Evolutionary conservation across 768 basidiomycete genomes (phyloP).

Genomic region (Boletellus ananas): DNA sequence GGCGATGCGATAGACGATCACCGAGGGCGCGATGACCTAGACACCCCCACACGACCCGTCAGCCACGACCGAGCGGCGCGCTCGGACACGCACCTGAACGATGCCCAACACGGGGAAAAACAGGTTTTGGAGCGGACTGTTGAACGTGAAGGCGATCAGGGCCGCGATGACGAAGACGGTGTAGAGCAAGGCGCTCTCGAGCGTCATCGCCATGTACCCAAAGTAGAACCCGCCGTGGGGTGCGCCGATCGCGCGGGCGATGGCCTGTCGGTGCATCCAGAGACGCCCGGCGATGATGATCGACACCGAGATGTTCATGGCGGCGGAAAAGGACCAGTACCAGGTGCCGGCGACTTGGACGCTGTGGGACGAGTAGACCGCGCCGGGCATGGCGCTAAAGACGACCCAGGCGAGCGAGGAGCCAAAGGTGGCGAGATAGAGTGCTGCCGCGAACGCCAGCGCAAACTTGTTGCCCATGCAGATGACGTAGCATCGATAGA

Average conservation of each 20-base stretch:
- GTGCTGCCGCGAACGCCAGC: neutral
- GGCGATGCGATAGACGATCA: conserved; percentile 23
- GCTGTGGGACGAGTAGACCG: conserved; percentile 12
- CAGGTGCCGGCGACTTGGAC: conserved; percentile 14
- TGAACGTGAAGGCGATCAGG: conserved; percentile 12
- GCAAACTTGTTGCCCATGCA: conserved; percentile 7
- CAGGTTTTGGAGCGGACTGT: conserved; percentile 22
- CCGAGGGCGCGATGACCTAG: conserved; percentile 11
- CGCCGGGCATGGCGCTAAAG: conserved; percentile 10
- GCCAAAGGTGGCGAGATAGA: conserved; percentile 18
- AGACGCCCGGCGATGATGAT: conserved; percentile 13
- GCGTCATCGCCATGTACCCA: conserved; percentile 24
- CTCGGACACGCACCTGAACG: conserved; percentile 13
- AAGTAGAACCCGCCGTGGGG: conserved; percentile 19
- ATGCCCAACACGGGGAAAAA: conserved; percentile 23
- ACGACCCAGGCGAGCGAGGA: conserved; percentile 17
- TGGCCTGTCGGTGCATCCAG: conserved; percentile 16
- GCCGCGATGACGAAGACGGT: conserved; percentile 9
- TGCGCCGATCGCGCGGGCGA: conserved; percentile 7
- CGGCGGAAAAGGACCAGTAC: conserved; percentile 16
- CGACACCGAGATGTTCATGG: conserved; percentile 16
- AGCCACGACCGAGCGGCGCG: too few relatives aligned
- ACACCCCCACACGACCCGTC: neutral
- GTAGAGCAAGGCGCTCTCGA: conserved; percentile 23
- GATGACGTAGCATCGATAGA: conserved; percentile 24